Evolutionary conservation across 805 yeast genomes (phyloP), one percentile per base, ranked within the genome.

Genomic region (Yamadazyma scolyti): DNA sequence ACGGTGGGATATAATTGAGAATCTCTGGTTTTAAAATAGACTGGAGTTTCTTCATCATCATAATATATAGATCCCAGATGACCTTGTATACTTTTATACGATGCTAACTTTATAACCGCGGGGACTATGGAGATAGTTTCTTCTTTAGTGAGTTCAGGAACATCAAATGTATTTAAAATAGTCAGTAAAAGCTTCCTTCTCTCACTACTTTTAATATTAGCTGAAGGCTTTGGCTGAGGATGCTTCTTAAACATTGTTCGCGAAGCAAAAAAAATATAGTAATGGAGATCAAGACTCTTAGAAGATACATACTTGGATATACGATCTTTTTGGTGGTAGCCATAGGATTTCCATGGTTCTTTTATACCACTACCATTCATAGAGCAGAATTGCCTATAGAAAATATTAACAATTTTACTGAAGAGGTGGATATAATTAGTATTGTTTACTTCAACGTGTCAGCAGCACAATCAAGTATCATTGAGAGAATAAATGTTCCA

Each of bases 141-240:
- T 18, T 68, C 71, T 26, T 68, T 60, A 11, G 71, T 44, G 9
- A 77, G 48, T 18, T 54, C 43, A 4, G 68, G 61, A 16, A 76
- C 47, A 7, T 44, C 47, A 43, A 68, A 77, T 17, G 45, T 50
- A 14, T 54, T 44, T 40, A 76, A 62, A 18, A 81, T 63, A 4
- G 51, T 44, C 4, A 52, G 44, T 8, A 77, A 53, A 16, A 80
- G 53, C 40, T 69, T 70, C 41, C 84, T 72, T 23, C 93, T 65
- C 42, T 87, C 97, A 0, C 95, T 82, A 9, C 85, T 75, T 56
- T 87, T 88, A 37, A 93, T 66, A 45, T 86, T 85, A 13, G 95
- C 73, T 30, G 77, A 65, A 3, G 94, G 79, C 58, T 88, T 89
- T 35, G 81, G 64, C 48, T 72, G 64, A 10, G 77, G 71, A 26